phyloP scores from a whole-genome alignment of 345 rosid species.

The Crucihimalaya himalaica region DNA sequence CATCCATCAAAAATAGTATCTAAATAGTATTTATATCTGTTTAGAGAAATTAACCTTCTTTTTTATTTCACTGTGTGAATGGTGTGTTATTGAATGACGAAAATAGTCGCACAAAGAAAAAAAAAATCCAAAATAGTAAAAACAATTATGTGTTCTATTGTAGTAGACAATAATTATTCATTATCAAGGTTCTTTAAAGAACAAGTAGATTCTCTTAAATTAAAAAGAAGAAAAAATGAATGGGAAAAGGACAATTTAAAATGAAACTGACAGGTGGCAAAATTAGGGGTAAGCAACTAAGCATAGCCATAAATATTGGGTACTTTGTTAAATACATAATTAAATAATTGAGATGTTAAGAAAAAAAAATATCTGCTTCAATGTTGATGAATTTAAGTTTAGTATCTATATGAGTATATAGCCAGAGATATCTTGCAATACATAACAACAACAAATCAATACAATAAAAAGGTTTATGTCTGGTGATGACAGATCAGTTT shows the following conservation, averaged over 20 bases:
- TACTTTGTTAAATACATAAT: too few species aligned
- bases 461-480: too few species aligned
- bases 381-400: too few species aligned
- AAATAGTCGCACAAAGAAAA: background rate
- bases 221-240: background rate
- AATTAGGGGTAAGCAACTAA: background rate
- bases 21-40: background rate
- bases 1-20: conserved; percentile 19
- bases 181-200: background rate
- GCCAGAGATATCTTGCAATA: too few species aligned
- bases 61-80: background rate
- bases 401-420: too few species aligned
- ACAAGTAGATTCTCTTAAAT: background rate
- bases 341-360: too few species aligned
- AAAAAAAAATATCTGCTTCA: too few species aligned
- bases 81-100: background rate
- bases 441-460: too few species aligned
- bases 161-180: background rate
- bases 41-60: background rate
- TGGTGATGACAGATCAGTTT: too few species aligned
- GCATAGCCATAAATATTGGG: too few species aligned
- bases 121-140: background rate
- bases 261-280: background rate
- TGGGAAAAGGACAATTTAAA: background rate
- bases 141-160: background rate